These are phyloP conservation scores for Talaromyces sp. DNA, from an alignment of 2,329 filamentous ascomycete species.

Conservation along the genomic window DNA sequence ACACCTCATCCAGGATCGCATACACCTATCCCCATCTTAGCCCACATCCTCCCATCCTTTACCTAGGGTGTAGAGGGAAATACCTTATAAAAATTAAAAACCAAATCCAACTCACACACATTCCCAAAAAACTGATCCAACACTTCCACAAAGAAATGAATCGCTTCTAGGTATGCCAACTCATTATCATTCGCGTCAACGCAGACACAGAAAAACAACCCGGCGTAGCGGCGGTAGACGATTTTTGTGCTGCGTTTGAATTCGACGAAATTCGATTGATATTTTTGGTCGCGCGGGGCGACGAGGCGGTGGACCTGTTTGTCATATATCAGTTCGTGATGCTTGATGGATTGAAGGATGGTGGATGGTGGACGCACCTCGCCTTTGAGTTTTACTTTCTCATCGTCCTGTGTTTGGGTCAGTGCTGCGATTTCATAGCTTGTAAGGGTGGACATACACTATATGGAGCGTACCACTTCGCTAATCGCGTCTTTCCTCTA, in stretches of 20 bases:
- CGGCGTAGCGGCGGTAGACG: constrained; percentile 94
- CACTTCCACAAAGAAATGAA: constrained; percentile 99
- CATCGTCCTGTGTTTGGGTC: constrained; percentile 66
- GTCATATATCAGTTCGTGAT: constrained; percentile 4
- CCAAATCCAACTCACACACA: constrained; percentile 93
- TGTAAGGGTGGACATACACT: constrained; percentile 54
- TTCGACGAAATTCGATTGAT: constrained; percentile 99
- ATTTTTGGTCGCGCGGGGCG: constrained; percentile 95
- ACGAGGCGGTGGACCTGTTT: constrained; percentile 91
- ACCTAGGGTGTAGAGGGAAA: constrained; percentile 10
- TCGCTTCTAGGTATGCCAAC: constrained; percentile 91
- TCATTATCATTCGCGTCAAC: constrained; percentile 99
- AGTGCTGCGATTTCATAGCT: constrained; percentile 23
- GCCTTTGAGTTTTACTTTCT: constrained; percentile 98
- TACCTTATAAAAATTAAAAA: constrained; percentile 70
- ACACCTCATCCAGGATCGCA: constrained; percentile 97
- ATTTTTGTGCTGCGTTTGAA: constrained; percentile 73
- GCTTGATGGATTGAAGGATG: neutral
- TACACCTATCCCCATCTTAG: constrained; percentile 65
- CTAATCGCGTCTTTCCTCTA: constrained; percentile 95
- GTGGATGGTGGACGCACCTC: constrained; percentile 59
- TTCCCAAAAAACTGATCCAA: constrained; percentile 98
- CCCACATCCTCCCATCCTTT: neutral
- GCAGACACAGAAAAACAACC: constrained; percentile 98
- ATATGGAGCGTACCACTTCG: constrained; percentile 99